phyloP scores from a whole-genome alignment of 495 filamentous ascomycete genomes.

The Arthonia radiata region DNA sequence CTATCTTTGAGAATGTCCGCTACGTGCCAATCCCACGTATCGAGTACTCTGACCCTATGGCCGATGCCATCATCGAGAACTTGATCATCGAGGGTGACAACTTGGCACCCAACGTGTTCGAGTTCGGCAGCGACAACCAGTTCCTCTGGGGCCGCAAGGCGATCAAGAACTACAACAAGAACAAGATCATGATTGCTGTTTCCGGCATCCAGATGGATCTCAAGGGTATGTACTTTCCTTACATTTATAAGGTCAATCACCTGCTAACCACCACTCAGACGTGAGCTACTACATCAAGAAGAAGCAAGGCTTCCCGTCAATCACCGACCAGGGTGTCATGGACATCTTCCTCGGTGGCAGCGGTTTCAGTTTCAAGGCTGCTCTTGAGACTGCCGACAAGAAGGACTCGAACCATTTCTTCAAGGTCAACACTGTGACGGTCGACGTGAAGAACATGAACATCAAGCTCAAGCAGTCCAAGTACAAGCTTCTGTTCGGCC shows the following conservation, averaged over 20 bases:
- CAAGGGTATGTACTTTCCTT: conserved; percentile 10
- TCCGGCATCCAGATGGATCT: conserved; percentile 79
- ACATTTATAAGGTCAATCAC: neutral
- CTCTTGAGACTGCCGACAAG: conserved; percentile 57
- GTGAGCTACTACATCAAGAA: conserved; percentile 88
- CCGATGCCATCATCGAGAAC: conserved; percentile 84
- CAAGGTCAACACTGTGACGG: conserved; percentile 74
- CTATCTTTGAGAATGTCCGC: conserved; percentile 59
- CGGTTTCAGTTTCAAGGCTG: conserved; percentile 80
- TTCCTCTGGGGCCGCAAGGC: conserved; percentile 85
- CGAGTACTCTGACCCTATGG: conserved; percentile 64
- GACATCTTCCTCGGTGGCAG: conserved; percentile 74
- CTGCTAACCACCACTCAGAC: conserved; percentile 19
- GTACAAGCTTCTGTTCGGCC: conserved; percentile 69
- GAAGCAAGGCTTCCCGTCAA: conserved; percentile 81
- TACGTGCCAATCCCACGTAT: conserved; percentile 90
- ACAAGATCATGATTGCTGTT: conserved; percentile 60
- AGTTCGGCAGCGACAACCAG: conserved; percentile 82
- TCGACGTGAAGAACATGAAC: conserved; percentile 61
- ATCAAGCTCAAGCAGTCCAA: conserved; percentile 86
- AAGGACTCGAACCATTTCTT: conserved; percentile 61
- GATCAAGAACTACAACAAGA: conserved; percentile 51
- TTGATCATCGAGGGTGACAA: conserved; percentile 90
- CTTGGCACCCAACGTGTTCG: conserved; percentile 82
- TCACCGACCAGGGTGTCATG: conserved; percentile 73